Evolutionary conservation across 768 basidiomycete genomes (phyloP), one percentile per base, ranked within the genome.

Genomic region (Lactarius psammicola): DNA sequence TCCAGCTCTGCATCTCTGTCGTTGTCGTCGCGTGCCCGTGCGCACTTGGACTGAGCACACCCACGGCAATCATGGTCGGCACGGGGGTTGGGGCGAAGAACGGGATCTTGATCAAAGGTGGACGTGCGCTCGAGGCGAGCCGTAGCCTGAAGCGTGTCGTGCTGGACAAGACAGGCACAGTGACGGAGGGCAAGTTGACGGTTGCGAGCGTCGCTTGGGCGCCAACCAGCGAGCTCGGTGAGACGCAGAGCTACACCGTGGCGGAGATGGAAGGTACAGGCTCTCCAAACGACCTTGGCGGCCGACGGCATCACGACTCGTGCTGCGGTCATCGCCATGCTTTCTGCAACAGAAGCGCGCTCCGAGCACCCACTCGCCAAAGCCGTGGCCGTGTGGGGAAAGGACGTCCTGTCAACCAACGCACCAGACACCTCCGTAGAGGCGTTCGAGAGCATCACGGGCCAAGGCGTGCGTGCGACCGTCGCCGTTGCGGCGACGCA

Each of bases 41-140:
- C 74, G 96, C 97, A 0, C 84, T 99, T 38, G 97, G 96, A 5
- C 82, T 98, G 65, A 93, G 92, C 62, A 98, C 96, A 0, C 97
- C 97, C 1, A 98, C 97, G 0, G 97, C 96, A 2, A 94, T 98
- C 77, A 98, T 98, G 97, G 97, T 98, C 36, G 97, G 97, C 20
- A 98, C 96, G 0, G 97, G 97, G 1, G 87, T 98, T 63, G 97
- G 97, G 1, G 97, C 97, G 10, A 85, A 90, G 79, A 96, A 98
- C 72, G 96, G 97, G 0, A 98, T 99, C 65, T 78, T 99, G 55
- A 98, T 99, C 85, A 99, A 99, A 75, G 95, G 97, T 26, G 97
- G 95, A 2, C 82, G 90, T 17, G 95, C 97, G 3, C 80, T 99
- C 31, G 97, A 99, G 74, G 94, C 93, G 3, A 94, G 94, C 76